A percentile compares a stretch with the other conserved stretches of the same genome.
Evolutionary conservation across 2,329 filamentous ascomycete species (phyloP).

Genomic region (Erysiphe pulchra): DNA sequence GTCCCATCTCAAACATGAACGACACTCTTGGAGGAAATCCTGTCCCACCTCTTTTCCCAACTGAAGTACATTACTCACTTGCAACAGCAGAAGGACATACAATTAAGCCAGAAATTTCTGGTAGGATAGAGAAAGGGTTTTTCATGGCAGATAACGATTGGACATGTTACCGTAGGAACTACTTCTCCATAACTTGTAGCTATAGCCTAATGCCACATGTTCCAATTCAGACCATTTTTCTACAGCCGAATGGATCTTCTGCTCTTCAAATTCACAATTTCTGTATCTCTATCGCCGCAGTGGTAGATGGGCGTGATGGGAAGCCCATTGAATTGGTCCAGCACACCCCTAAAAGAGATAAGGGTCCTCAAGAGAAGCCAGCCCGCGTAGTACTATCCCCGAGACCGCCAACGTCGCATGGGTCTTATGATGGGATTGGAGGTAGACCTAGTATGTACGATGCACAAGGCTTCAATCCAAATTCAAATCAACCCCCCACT

Average conservation of each 20-base stretch:
- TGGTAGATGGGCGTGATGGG: conserved; percentile 33
- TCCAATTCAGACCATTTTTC: conserved; percentile 17
- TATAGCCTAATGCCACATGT: conserved; percentile 27
- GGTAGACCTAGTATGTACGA: conserved; percentile 6
- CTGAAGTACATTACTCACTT: conserved; percentile 20
- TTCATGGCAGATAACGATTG: conserved; percentile 39
- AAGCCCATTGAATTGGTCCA: conserved; percentile 49
- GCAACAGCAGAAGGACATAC: conserved; percentile 22
- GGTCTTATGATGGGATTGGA: conserved; percentile 5
- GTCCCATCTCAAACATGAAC: conserved; percentile 13
- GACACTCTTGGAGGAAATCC: conserved; percentile 4
- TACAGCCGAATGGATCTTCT: conserved; percentile 8
- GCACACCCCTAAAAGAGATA: conserved; percentile 48
- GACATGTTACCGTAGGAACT: conserved; percentile 52
- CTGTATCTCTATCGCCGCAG: conserved; percentile 39
- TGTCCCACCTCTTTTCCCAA: conserved; percentile 15
- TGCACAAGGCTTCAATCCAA: conserved; percentile 6
- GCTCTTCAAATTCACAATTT: conserved; percentile 25
- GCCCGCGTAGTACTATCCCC: conserved; percentile 17
- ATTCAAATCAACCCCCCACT: conserved; percentile 8
- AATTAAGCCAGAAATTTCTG: conserved; percentile 34
- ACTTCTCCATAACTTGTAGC: conserved; percentile 40
- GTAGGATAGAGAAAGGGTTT: conserved; percentile 46
- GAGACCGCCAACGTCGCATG: conserved; percentile 8
- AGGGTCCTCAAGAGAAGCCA: conserved; percentile 39